phyloP scores from a whole-genome alignment of 805 yeast species.

The Yamadazyma laniorum region DNA sequence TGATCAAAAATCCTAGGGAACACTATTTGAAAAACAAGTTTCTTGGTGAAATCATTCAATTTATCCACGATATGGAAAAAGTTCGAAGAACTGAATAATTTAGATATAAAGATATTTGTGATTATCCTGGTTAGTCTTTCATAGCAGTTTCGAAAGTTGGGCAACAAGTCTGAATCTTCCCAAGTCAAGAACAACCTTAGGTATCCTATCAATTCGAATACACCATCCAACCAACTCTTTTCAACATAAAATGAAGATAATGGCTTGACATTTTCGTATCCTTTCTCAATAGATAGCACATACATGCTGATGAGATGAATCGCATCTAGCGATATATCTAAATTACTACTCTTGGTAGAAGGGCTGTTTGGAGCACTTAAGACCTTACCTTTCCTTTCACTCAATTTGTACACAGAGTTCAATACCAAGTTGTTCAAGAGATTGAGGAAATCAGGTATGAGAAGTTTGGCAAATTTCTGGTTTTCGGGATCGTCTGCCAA shows the following conservation, averaged over 20 bases:
- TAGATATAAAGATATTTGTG: conserved; percentile 36
- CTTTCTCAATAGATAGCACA: conserved; percentile 27
- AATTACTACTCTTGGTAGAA: conserved; percentile 13
- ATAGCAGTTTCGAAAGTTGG: conserved; percentile 18
- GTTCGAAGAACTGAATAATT: conserved; percentile 16
- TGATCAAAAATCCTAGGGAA: conserved; percentile 39
- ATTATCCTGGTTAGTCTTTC: conserved; percentile 32
- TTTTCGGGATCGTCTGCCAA: conserved; percentile 8
- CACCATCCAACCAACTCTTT: conserved; percentile 38
- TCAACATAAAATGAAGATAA: conserved; percentile 25
- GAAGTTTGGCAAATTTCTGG: conserved; percentile 18
- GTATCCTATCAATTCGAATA: conserved; percentile 37
- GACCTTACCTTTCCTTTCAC: conserved; percentile 30
- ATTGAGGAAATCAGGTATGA: conserved; percentile 48
- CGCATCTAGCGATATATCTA: conserved; percentile 29
- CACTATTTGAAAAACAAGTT: conserved; percentile 29
- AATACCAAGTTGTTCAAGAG: conserved; percentile 30
- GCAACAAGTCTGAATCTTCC: conserved; percentile 18
- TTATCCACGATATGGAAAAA: conserved; percentile 24
- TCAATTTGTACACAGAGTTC: conserved; percentile 30
- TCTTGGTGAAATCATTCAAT: conserved; percentile 35
- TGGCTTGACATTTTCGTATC: conserved; percentile 23
- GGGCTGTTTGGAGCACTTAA: conserved; percentile 38
- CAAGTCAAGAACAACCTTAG: conserved; percentile 26
- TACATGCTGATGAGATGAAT: conserved; percentile 37